Evolutionary conservation across 176 grass and related monocot genomes (phyloP), one percentile per base, ranked within the genome.

Genomic region (Pharus latifolius): DNA sequence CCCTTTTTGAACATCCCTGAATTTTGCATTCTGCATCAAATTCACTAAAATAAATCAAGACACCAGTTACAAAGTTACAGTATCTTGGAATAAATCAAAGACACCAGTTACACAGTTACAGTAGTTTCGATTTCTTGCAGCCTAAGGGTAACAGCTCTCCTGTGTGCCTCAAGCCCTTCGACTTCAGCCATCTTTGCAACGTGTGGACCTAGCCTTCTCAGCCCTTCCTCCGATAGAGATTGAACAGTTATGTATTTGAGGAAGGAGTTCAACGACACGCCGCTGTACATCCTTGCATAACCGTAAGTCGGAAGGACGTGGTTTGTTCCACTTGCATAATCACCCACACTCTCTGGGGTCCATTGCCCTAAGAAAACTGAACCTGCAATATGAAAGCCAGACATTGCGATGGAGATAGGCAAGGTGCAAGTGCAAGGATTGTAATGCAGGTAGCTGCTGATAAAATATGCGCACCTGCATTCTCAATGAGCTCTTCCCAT

Each of bases 201-300:
- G 14, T 80, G 56, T 0, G 95, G 95, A 35, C 90, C 95, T 30
- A 98, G 66, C 54, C 59, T 87, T 70, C 60, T 83, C 27, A 98
- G 72, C 6, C 94, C 94, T 67, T 98, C 94, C 84, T 98, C 89
- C 0, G 89, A 78, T 31, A 97, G 23, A 55, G 89, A 92, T 4
- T 97, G 94, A 3, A 97, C 94, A 5, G 94, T 97, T 22, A 97
- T 92, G 73, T 92, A 97, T 15, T 97, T 97, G 9, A 97, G 80
- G 70, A 97, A 97, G 19, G 94, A 97, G 50, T 83, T 87, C 68
- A 97, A 56, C 5, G 94, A 97, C 22, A 97, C 89, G 8, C 94
- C 89, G 1, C 89, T 97, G 70, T 97, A 97, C 94, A 97, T 97
- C 77, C 86, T 90, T 6, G 94, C 86, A 35, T 97, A 97, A 38